These are phyloP conservation scores for Tetrahymena borealis DNA, from an alignment of 73 alveolate genomes.

Conservation along the genomic window DNA sequence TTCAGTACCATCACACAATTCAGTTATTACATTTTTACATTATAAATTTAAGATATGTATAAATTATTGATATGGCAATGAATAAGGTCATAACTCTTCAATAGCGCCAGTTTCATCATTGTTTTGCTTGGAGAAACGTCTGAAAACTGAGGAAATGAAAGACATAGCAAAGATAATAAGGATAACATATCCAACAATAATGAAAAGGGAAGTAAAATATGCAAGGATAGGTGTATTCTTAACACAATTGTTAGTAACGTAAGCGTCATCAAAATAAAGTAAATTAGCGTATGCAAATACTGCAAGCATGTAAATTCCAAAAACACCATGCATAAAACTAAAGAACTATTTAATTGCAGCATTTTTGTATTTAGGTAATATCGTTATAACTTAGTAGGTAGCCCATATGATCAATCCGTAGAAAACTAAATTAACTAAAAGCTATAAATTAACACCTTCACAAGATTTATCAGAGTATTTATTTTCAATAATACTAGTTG, in stretches of 20 bases:
- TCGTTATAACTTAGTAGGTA: neutral
- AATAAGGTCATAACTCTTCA: neutral
- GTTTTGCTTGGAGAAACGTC: neutral
- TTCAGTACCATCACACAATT: too few relatives aligned
- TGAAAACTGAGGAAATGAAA: neutral
- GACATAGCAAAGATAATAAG: neutral
- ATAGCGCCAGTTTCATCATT: neutral
- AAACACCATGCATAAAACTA: neutral
- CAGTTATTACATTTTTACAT: neutral
- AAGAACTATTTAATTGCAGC: neutral
- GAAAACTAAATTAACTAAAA: neutral
- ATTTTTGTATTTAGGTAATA: neutral
- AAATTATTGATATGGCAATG: neutral
- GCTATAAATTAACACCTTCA: neutral
- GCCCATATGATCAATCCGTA: neutral
- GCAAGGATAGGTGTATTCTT: neutral
- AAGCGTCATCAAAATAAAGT: neutral
- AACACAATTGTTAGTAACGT: neutral
- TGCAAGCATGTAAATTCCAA: constrained; percentile 2
- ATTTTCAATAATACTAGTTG: neutral
- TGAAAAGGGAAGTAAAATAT: neutral
- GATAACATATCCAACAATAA: neutral
- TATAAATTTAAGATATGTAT: neutral
- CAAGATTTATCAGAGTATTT: neutral
- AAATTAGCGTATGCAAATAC: neutral